Evolutionary conservation across 352 stramenopile genomes (phyloP), one percentile per base, ranked within the genome.

Genomic region (Pythium diclinum): DNA sequence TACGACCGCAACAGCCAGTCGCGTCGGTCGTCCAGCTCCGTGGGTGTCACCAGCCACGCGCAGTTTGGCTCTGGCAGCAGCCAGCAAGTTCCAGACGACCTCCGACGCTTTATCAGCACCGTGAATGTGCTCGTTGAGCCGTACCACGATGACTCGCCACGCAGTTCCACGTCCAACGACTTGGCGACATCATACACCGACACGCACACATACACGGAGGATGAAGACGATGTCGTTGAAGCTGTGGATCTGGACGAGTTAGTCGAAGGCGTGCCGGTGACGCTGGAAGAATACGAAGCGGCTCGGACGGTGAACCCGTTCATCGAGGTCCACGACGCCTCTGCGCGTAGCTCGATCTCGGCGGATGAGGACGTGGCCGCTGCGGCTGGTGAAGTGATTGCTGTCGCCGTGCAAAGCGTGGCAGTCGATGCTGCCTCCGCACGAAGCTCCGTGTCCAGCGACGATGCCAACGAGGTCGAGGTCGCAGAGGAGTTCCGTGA

Each of bases 51-150:
- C 11, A 7, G 9, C 32, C 57, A 36, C 16, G 36, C 44, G 8
- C 38, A 56, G 36, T 54, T 21, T 11, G 23, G 21, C 11, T 54
- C 47, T 23, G 16, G 21, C 6, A 5, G 16, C 30, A 48, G n/a
- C 46, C 10, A 53, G 11, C 21, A 19, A 38, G 19, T n/a, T 6
- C 6, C 34, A 10, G 14, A 62, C 8, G 56, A 64, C 1, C 28
- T 65, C 30, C 19, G n/a, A 17, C 64, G 64, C 8, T 71, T 71
- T 36, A 32, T 71, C 21, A 65, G 64, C 42, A 14, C 34, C 9
- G 52, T 49, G 32, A 55, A 67, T 28, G 56, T 69, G 25, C 53
- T 69, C n/a, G 56, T 61, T 11, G 63, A 69, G 21, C 63, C 56
- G 38, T 69, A 69, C 40, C 40, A 63, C n/a, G 62, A 69, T 16